Percentiles rank a stretch among this genome's conserved stretches.
These are phyloP conservation scores for Pythium rhizo-oryzae DNA, from an alignment of 352 stramenopile species.

Conservation along the genomic window DNA sequence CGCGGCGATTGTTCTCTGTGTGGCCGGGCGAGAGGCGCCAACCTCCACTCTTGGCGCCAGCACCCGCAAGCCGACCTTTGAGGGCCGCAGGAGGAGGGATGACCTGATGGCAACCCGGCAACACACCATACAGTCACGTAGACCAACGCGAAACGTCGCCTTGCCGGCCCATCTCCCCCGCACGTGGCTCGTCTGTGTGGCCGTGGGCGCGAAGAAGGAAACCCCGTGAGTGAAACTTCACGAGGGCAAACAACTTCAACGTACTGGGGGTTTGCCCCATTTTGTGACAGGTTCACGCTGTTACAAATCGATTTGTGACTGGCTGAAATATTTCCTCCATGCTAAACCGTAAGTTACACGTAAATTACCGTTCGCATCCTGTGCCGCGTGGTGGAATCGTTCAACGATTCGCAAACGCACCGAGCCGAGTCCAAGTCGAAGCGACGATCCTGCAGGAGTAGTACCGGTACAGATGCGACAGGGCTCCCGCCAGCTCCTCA, in stretches of 20 bases:
- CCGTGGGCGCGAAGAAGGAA: conserved; percentile 13
- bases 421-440: too few species aligned
- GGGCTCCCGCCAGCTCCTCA: background rate
- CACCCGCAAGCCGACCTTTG: conserved; percentile 26
- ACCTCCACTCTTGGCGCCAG: conserved; percentile 23
- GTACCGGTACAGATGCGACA: background rate
- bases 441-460: background rate
- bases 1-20: conserved; percentile 17
- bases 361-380: too few species aligned
- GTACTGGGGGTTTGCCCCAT: conserved; percentile 20
- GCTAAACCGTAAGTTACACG: background rate
- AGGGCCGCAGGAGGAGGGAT: conserved; percentile 19
- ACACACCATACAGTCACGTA: background rate
- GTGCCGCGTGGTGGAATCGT: too few species aligned
- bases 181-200: conserved; percentile 30
- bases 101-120: conserved; percentile 12
- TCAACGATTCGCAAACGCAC: background rate
- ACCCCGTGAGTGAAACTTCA: conserved; percentile 30
- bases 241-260: conserved; percentile 45
- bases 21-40: background rate
- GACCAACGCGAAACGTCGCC: conserved; percentile 7
- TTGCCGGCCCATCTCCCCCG: conserved; percentile 20
- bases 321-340: background rate
- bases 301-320: too few species aligned
- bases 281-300: too few species aligned